These are phyloP conservation scores for Adansonia gregorii DNA, from an alignment of 441 rosid species.

Conservation along the genomic window DNA sequence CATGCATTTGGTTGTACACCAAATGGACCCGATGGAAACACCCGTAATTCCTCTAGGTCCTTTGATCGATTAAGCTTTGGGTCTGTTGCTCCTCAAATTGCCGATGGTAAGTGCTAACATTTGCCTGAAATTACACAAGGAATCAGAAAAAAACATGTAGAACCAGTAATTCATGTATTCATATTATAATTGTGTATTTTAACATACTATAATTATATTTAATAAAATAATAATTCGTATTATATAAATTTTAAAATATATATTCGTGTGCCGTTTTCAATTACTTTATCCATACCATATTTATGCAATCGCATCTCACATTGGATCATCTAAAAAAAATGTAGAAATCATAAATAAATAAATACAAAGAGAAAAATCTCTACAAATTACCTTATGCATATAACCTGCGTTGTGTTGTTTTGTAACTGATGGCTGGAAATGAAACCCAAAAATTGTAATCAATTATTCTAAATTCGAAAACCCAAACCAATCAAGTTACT, in stretches of 20 bases:
- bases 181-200: no score
- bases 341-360: neutral
- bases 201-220: no score
- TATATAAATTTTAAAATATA: no score
- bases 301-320: no score
- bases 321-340: neutral
- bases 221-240: no score
- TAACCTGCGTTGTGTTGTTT: slow-evolving; percentile 99
- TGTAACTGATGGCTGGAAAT: slow-evolving; percentile 89
- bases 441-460: slow-evolving; percentile 13
- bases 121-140: slow-evolving; percentile 56
- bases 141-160: slow-evolving; percentile 16
- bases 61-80: slow-evolving; percentile 91
- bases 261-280: no score
- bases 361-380: neutral
- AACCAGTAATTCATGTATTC: no score
- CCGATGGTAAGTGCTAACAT: slow-evolving; percentile 88
- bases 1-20: slow-evolving; percentile 55
- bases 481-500: neutral
- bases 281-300: no score
- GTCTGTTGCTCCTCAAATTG: slow-evolving; percentile 98
- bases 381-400: slow-evolving; percentile 79
- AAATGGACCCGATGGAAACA: slow-evolving; percentile 83
- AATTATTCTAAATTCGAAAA: neutral
- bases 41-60: slow-evolving; percentile 79